Conservation (phyloP, 257 asterid species). For the Gentiana straminea region DNA sequence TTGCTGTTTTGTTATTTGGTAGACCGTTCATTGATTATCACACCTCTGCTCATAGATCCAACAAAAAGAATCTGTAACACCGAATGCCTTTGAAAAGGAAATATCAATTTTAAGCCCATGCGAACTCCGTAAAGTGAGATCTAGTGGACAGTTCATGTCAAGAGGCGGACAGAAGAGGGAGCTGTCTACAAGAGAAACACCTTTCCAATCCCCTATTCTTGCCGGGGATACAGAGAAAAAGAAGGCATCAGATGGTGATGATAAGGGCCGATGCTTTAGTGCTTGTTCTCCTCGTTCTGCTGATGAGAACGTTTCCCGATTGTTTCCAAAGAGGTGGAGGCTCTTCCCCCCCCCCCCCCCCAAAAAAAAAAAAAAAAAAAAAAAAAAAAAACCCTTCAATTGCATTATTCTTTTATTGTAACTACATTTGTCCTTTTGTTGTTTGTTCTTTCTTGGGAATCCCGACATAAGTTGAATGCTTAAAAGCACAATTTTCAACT, state of each 20-base stretch:
- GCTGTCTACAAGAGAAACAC: constrained; percentile 32
- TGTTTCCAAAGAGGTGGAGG: constrained; percentile 28
- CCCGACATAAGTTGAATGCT: no score
- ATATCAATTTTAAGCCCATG: constrained; percentile 19
- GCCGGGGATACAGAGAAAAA: constrained; percentile 21
- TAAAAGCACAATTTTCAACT: no score
- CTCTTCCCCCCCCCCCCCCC: not conserved
- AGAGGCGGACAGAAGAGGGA: constrained; percentile 19
- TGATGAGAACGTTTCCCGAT: constrained; percentile 18
- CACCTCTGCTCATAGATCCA: no score
- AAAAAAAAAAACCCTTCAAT: no score
- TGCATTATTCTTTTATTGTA: no score
- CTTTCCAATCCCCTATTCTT: constrained; percentile 38
- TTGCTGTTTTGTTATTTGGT: no score
- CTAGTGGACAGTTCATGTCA: constrained; percentile 12
- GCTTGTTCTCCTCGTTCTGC: constrained; percentile 18
- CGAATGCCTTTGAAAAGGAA: constrained; percentile 10
- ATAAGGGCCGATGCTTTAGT: constrained; percentile 18
- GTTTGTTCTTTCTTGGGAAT: no score
- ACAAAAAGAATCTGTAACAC: no score
- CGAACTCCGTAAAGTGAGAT: constrained; percentile 18
- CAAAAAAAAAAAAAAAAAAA: no score
- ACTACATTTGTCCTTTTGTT: no score
- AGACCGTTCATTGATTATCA: no score
- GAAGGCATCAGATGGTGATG: constrained; percentile 21